Evolutionary conservation across 2,329 filamentous ascomycete genomes (phyloP).

Genomic region (Trichoderma arundinaceum): DNA sequence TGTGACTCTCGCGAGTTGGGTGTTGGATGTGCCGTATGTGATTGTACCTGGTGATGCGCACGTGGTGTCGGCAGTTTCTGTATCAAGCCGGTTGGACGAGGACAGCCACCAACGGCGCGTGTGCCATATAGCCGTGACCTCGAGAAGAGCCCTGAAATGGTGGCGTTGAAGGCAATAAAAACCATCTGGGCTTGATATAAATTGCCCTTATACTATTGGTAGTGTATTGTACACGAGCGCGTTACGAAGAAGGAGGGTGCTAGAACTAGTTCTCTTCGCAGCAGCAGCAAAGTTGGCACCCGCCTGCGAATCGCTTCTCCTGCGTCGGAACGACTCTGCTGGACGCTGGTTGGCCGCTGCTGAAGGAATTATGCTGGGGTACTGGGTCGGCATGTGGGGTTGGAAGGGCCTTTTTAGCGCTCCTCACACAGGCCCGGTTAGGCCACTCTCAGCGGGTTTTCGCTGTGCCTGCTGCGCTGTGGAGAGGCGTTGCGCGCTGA

Average conservation of each 20-base stretch:
- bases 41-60: neutral
- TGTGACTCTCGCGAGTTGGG: too few relatives aligned
- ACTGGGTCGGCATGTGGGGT: constrained; percentile 18
- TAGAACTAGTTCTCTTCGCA: too few relatives aligned
- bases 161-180: too few relatives aligned
- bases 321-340: constrained; percentile 9
- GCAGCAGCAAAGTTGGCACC: neutral
- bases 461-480: neutral
- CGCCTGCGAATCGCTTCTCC: constrained; percentile 7
- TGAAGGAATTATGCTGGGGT: constrained; percentile 24
- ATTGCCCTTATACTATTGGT: too few relatives aligned
- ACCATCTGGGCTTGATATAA: too few relatives aligned
- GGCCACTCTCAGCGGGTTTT: neutral
- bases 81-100: neutral
- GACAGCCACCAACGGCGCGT: too few relatives aligned
- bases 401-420: constrained; percentile 4
- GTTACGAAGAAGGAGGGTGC: too few relatives aligned
- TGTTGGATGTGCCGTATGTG: too few relatives aligned
- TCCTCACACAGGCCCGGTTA: neutral
- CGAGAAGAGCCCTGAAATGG: neutral
- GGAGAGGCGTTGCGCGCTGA: constrained; percentile 25
- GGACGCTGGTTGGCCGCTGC: constrained; percentile 14
- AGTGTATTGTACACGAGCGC: too few relatives aligned
- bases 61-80: constrained; percentile 6
- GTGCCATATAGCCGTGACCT: too few relatives aligned